phyloP scores from a whole-genome alignment of 2,329 filamentous ascomycete genomes.

The Hymenoscyphus fraxineus region DNA sequence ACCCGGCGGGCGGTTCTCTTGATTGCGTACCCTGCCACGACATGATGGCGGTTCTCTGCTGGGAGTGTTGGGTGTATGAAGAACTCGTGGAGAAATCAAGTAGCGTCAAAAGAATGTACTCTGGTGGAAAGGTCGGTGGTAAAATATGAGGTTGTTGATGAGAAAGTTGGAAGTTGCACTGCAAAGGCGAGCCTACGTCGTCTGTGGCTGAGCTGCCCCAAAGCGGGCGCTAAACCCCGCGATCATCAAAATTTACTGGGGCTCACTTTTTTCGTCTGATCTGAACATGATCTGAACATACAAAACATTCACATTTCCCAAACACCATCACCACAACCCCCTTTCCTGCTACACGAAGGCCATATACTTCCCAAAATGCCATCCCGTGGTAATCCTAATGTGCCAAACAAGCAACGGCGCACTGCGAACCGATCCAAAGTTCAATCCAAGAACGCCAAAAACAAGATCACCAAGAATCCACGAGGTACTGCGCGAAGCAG shows the following conservation, averaged over 20 bases:
- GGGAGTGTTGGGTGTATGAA: not conserved
- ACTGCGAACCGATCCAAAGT: constrained; percentile 32
- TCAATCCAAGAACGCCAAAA: constrained; percentile 31
- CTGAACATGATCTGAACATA: constrained; percentile 1
- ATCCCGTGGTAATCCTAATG: constrained; percentile 35
- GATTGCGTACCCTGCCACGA: constrained; percentile 44
- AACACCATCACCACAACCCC: not conserved
- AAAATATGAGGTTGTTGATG: constrained; percentile 8
- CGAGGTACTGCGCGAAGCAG: constrained; percentile 31
- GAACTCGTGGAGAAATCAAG: not conserved
- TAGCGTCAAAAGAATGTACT: not conserved
- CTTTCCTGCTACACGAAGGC: not conserved
- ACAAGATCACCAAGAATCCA: constrained; percentile 32
- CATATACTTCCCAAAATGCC: constrained; percentile 28
- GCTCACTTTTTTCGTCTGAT: constrained; percentile 7
- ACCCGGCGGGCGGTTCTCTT: not conserved
- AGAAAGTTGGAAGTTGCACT: constrained; percentile 5
- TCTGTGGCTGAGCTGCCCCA: constrained; percentile 11
- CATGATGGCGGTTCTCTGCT: constrained; percentile 37
- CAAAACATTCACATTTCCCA: constrained; percentile 4
- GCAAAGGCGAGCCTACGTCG: constrained; percentile 6
- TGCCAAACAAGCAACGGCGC: constrained; percentile 34
- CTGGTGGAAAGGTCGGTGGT: not conserved
- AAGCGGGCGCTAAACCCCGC: constrained; percentile 11
- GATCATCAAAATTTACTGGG: constrained; percentile 7